Base-by-base conservation (phyloP, 768 basidiomycete genomes). In the Glaciozyma antarctica region DNA sequence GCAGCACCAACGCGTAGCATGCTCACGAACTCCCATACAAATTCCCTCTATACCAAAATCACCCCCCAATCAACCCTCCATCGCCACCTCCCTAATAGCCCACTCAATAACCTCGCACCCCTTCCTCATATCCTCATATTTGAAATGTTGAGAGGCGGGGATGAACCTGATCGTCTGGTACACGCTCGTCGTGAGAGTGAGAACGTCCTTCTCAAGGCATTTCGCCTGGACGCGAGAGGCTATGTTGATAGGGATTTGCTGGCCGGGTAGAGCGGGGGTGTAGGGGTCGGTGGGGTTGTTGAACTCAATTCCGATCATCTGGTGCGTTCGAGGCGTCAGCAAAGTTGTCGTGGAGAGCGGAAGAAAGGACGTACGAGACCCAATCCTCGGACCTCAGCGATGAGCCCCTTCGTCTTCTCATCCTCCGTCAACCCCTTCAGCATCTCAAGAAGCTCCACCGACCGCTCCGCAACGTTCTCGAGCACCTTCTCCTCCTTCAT, bases 161-260 rank as follows among this genome's bases (percentile, higher is more conserved):
- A 98, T 97, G 80, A 98, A 95, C 49, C 73, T 62, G 52, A 72
- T 64, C 7, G 70, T 86, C 75, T 93, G 87, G 75, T 88, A 93
- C 30, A 88, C 81, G 58, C 87, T 89, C 30, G 93, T 95, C 17
- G 93, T 94, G 64, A 97, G 79, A 48, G 94, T 83, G 57, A 95
- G 75, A 79, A 97, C 77, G 26, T 88, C 90, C 75, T 88, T 86
- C 75, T 91, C 88, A 67, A 90, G 80, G 76, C 92, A 95, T 73
- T 80, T 82, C 72, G 77, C 77, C 51, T 82, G 81, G 3, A 79
- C 79, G 0, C 66, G n/a, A 32, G 70, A 66, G n/a, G 63, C 70
- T 47, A 72, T 63, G 54, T 75, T 75, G 52, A n/a, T 59, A 15
- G 77, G 76, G 10, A 76, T 69, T 19, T 73, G 70, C 48, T 73